These are phyloP conservation scores for Penicillium paradoxum DNA, from an alignment of 495 filamentous ascomycete species.

Conservation along the genomic window DNA sequence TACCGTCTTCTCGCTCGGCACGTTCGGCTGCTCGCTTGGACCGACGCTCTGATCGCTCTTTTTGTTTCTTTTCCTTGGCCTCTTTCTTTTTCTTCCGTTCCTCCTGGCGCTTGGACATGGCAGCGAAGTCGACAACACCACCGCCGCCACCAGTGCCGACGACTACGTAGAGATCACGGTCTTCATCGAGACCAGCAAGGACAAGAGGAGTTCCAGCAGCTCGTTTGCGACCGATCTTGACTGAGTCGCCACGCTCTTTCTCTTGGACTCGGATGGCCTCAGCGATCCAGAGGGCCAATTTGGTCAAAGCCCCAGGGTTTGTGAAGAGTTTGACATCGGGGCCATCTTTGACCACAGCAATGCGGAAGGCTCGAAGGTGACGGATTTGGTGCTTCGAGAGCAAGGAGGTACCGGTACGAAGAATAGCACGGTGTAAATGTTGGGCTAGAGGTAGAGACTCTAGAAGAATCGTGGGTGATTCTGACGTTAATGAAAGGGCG, in stretches of 20 bases:
- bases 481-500: conserved; percentile 54
- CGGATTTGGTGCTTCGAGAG: conserved; percentile 92
- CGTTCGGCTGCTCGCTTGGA: conserved; percentile 38
- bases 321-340: conserved; percentile 85
- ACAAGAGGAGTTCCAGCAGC: conserved; percentile 73
- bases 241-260: conserved; percentile 64
- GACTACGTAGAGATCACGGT: conserved; percentile 81
- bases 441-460: conserved; percentile 83
- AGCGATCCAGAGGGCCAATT: conserved; percentile 88
- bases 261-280: conserved; percentile 91
- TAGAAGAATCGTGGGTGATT: conserved; percentile 44
- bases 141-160: conserved; percentile 79
- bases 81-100: conserved; percentile 58
- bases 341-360: conserved; percentile 93
- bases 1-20: conserved; percentile 45
- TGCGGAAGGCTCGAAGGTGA: conserved; percentile 84
- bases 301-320: conserved; percentile 86
- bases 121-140: conserved; percentile 57
- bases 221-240: conserved; percentile 55
- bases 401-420: conserved; percentile 84
- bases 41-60: conserved; percentile 58
- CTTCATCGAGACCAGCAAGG: conserved; percentile 83
- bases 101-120: conserved; percentile 58
- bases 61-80: conserved; percentile 53
- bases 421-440: conserved; percentile 84